Evolutionary conservation across 768 basidiomycete species (phyloP).

Genomic region (Lactifluus hygrophoroides): DNA sequence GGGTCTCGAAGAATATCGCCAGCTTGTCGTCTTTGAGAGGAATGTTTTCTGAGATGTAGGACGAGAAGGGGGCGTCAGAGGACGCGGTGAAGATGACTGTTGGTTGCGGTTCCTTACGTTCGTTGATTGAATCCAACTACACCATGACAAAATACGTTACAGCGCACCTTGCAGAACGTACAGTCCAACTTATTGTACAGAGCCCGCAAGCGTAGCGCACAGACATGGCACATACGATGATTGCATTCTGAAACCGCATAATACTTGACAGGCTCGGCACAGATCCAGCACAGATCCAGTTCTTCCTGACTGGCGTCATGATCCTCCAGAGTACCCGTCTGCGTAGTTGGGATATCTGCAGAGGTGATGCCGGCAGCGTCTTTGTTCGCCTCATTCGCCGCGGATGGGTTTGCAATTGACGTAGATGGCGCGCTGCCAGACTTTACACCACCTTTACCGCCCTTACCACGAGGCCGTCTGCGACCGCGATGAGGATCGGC

Average conservation of each 20-base stretch:
- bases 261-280: slow-evolving; percentile 89
- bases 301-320: slow-evolving; percentile 6
- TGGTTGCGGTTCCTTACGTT: slow-evolving; percentile 55
- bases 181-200: slow-evolving; percentile 92
- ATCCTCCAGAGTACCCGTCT: neutral
- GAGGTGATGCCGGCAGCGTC: neutral
- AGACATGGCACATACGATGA: slow-evolving; percentile 93
- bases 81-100: slow-evolving; percentile 70
- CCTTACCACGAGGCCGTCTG: slow-evolving; percentile 4
- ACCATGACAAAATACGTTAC: neutral
- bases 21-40: slow-evolving; percentile 66
- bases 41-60: slow-evolving; percentile 46
- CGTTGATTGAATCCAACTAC: neutral
- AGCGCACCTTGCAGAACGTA: slow-evolving; percentile 88
- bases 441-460: neutral
- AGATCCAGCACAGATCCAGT: slow-evolving; percentile 72
- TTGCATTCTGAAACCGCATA: slow-evolving; percentile 85
- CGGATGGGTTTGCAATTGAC: neutral
- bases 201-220: slow-evolving; percentile 77
- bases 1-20: slow-evolving; percentile 77
- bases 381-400: neutral
- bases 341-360: neutral
- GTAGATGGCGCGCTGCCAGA: neutral
- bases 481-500: slow-evolving; percentile 2
- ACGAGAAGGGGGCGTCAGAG: slow-evolving; percentile 49